Evolutionary conservation across 169 alveolate species (phyloP).

Genomic region (Perkinsus olseni): DNA sequence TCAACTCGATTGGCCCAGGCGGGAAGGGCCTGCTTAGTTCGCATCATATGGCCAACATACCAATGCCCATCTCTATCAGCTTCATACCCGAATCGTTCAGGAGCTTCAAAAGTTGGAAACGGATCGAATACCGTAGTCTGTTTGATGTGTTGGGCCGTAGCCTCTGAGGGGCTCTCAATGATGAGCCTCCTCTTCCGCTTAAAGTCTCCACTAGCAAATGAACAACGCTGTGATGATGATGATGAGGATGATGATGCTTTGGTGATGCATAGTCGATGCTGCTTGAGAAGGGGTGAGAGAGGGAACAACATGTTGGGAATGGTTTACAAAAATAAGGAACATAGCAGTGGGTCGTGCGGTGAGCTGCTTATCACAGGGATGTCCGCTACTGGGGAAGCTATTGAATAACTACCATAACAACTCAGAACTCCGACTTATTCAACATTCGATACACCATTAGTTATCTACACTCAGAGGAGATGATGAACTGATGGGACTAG

Average conservation of each 20-base stretch:
- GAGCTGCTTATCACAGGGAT: too few relatives aligned
- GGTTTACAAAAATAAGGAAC: too few relatives aligned
- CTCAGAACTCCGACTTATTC: too few relatives aligned
- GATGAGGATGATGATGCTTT: background rate
- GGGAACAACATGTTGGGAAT: background rate
- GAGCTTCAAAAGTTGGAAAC: background rate
- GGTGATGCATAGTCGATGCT: background rate
- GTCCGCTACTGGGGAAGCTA: too few relatives aligned
- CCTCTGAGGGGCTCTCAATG: background rate
- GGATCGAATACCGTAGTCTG: background rate
- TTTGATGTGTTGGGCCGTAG: background rate
- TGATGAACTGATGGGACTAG: too few relatives aligned
- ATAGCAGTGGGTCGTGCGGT: too few relatives aligned
- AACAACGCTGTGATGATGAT: background rate
- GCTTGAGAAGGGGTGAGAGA: background rate
- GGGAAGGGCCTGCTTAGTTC: background rate
- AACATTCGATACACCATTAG: too few relatives aligned
- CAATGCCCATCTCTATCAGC: background rate
- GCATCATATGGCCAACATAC: background rate
- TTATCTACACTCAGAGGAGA: too few relatives aligned
- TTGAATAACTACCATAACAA: too few relatives aligned
- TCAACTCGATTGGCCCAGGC: background rate
- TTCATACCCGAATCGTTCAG: background rate
- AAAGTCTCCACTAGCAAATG: background rate
- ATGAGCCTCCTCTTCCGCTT: background rate